Base-by-base conservation (phyloP, 345 rosid species). In the Balakata baccata region DNA sequence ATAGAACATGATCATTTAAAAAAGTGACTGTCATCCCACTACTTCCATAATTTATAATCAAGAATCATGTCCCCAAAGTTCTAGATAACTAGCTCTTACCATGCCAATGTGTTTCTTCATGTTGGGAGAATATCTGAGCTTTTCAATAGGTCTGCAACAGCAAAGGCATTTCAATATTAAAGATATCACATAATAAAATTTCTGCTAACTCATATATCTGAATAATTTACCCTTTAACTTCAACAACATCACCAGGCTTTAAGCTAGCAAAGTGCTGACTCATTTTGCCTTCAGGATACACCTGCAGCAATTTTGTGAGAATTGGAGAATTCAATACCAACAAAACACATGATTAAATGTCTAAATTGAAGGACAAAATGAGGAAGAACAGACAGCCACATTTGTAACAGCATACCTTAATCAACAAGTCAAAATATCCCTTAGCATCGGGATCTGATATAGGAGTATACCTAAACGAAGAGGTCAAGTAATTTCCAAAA, bases 81-180 rank as follows among this genome's bases (percentile, higher is more conserved):
- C 76, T 70, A 71, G 60, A 46, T 59, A 77, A 74, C 51, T 74
- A 77, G 71, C 74, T 58, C 83, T 69, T 87, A 94, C 98, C 97
- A 94, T 92, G 85, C 98, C 98, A n/a, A 94, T 90, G 79, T 86
- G 86, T 79, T 90, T 94, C 91, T 92, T 94, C 98, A 90, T 92
- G 81, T 94, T 94, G 68, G 98, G 90, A 60, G 89, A 85, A 75
- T 92, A 94, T 79, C 88, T 90, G 73, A 94, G 85, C 88, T 90
- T 94, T 72, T 92, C 96, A 82, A 90, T 79, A 67, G 98, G 98
- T 84, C 98, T 94, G 89, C 82, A 90, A 73, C 68, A 76, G 76
- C 46, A 71, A 75, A 74, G 49, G 49, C 65, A 73, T 25, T 66
- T 77, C 38, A 57, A 29, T 38, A 57, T 64, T 45, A 63, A 66